A percentile compares a stretch with the other conserved stretches of the same genome.
Conservation (phyloP, 495 filamentous ascomycete species). For the Darksidea phi region DNA sequence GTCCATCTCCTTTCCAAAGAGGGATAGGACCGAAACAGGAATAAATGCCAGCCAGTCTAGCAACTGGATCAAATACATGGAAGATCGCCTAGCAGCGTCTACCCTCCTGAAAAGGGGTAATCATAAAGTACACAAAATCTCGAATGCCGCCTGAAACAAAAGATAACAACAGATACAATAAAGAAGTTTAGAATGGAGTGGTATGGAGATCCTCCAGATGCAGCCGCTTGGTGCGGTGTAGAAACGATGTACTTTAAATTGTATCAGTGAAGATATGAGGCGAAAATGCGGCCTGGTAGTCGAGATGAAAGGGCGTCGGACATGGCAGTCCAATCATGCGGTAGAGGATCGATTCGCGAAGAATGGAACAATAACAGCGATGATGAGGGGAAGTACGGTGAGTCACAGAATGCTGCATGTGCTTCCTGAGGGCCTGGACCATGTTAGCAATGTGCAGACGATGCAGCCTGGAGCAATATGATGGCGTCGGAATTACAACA, state of each 20-base stretch:
- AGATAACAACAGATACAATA: background rate
- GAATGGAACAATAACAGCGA: background rate
- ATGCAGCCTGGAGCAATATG: background rate
- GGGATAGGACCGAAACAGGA: no score
- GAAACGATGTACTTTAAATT: no score
- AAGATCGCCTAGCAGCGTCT: background rate
- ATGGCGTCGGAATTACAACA: background rate
- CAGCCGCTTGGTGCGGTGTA: no score
- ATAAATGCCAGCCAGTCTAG: background rate
- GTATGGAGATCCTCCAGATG: no score
- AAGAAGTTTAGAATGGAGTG: background rate
- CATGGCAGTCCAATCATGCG: background rate
- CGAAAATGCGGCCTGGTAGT: background rate
- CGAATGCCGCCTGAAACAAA: background rate
- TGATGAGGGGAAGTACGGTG: background rate
- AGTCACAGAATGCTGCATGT: slow-evolving; percentile 27
- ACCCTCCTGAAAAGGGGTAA: slow-evolving; percentile 1
- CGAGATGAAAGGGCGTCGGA: background rate
- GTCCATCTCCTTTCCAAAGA: no score
- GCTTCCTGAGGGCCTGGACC: slow-evolving; percentile 17
- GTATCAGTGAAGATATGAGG: no score
- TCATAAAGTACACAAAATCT: background rate
- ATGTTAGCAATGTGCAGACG: slow-evolving; percentile 1
- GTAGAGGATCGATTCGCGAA: background rate
- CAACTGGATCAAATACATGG: slow-evolving; percentile 1